Base-by-base conservation (phyloP, 2,329 filamentous ascomycete genomes). In the Colletotrichum tofieldiae region DNA sequence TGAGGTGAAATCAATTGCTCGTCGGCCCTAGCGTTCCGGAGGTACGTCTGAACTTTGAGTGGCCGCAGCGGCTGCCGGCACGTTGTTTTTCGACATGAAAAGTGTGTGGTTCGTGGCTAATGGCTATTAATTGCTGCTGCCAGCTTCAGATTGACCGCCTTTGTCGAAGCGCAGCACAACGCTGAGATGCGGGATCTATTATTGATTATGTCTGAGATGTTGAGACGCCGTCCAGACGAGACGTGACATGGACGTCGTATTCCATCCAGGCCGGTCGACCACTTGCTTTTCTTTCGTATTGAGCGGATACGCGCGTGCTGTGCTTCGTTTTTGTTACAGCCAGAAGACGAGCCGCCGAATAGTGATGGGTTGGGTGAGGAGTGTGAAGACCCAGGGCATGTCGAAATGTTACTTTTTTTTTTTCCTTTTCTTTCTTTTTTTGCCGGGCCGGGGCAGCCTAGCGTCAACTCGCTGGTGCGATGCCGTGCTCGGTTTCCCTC, bases 1-100 rank as follows among this genome's bases (percentile, higher is more conserved):
- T 70, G 60, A 63, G 70, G 70, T 70, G 70, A 72, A 72, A 72
- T 72, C 66, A 41, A 54, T 65, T 60, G 47, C 45, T 26, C 39
- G 45, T 51, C 66, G 70, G 66, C 54, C 59, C 43, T 16, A 49
- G 70, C 54, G 66, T 70, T 55, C 60, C 60, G 59, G 60, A 43
- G 32, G 49, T n/a, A 54, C 66, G 49, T 70, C 70, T 60, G 60
- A 70, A 56, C 45, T 60, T 70, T 35, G 20, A 70, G 39, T 70
- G 65, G 66, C 60, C 64, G 45, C 47, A 70, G 47, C 66, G 55
- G 54, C 51, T 45, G 35, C 32, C 32, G 47, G 20, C 66, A 60
- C 23, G 54, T 39, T 35, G 8, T 43, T 70, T 29, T 26, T 65
- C 65, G 60, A 60, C 59, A 65, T 47, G 39, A 61, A 16, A 32